A percentile compares a stretch with the other conserved stretches of the same genome.
These are phyloP conservation scores for Lachnellula suecica DNA, from an alignment of 2,329 filamentous ascomycete species.

Conservation along the genomic window DNA sequence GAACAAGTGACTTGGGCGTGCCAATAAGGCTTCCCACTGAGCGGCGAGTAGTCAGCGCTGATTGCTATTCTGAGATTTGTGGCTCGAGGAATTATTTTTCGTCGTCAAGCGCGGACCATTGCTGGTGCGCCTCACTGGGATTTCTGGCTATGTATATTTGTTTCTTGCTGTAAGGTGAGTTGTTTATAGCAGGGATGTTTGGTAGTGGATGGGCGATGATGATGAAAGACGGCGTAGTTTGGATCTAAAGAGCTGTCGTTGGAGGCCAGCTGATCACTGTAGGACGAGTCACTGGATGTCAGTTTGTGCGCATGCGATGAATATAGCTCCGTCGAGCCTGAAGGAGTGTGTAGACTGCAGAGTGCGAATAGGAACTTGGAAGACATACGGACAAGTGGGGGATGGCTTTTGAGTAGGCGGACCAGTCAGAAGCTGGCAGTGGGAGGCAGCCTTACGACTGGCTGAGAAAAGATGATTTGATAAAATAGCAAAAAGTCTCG, in stretches of 20 bases:
- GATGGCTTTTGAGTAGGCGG: constrained; percentile 18
- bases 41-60: constrained; percentile 23
- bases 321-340: constrained; percentile 20
- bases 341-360: constrained; percentile 11
- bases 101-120: constrained; percentile 23
- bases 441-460: constrained; percentile 20
- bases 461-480: constrained; percentile 21
- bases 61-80: constrained; percentile 24
- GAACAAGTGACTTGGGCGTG: constrained; percentile 29
- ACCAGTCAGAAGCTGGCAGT: constrained; percentile 24
- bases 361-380: constrained; percentile 13
- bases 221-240: constrained; percentile 14
- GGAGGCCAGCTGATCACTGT: constrained; percentile 22
- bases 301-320: constrained; percentile 20
- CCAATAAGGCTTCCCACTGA: constrained; percentile 25
- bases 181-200: constrained; percentile 27
- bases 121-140: constrained; percentile 17
- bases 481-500: constrained; percentile 12
- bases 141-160: constrained; percentile 20
- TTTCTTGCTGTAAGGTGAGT: constrained; percentile 27
- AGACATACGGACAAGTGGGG: constrained; percentile 26
- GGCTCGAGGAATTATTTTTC: constrained; percentile 14
- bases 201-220: constrained; percentile 12
- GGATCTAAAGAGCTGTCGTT: constrained; percentile 14
- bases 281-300: constrained; percentile 25